phyloP scores from a whole-genome alignment of 768 basidiomycete species.

The Suillus plorans region DNA sequence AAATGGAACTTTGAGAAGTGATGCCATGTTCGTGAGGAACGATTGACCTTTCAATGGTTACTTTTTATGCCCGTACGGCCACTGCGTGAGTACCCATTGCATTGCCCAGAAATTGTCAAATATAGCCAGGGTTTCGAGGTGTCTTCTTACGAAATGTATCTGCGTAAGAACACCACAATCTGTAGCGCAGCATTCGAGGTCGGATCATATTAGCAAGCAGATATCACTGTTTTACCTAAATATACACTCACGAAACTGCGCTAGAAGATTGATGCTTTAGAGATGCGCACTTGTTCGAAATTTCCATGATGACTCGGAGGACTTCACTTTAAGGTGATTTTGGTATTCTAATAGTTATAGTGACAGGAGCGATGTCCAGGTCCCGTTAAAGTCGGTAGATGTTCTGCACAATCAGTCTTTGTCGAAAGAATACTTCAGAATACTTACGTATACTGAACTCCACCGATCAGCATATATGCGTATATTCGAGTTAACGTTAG shows the following conservation, averaged over 20 bases:
- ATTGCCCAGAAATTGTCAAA: too few relatives aligned
- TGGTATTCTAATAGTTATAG: not conserved
- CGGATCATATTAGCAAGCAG: too few relatives aligned
- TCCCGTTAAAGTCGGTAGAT: not conserved
- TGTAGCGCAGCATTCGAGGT: too few relatives aligned
- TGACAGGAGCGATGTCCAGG: not conserved
- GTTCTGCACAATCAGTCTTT: not conserved
- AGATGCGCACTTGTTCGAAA: not conserved
- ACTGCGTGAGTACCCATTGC: too few relatives aligned
- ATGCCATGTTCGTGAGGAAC: conserved; percentile 13
- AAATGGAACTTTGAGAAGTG: conserved; percentile 40
- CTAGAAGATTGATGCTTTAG: not conserved
- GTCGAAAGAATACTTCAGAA: not conserved
- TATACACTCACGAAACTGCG: too few relatives aligned
- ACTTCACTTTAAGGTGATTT: not conserved
- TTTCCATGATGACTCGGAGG: not conserved
- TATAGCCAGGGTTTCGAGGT: too few relatives aligned
- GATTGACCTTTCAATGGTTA: not conserved
- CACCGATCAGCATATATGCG: too few relatives aligned
- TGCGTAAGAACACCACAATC: not conserved
- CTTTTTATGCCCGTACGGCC: not conserved
- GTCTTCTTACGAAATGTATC: too few relatives aligned
- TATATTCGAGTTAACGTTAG: too few relatives aligned
- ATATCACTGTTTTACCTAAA: too few relatives aligned
- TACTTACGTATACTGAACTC: too few relatives aligned